phyloP scores from a whole-genome alignment of 2,329 filamentous ascomycete species.

The Alternaria arbusti region DNA sequence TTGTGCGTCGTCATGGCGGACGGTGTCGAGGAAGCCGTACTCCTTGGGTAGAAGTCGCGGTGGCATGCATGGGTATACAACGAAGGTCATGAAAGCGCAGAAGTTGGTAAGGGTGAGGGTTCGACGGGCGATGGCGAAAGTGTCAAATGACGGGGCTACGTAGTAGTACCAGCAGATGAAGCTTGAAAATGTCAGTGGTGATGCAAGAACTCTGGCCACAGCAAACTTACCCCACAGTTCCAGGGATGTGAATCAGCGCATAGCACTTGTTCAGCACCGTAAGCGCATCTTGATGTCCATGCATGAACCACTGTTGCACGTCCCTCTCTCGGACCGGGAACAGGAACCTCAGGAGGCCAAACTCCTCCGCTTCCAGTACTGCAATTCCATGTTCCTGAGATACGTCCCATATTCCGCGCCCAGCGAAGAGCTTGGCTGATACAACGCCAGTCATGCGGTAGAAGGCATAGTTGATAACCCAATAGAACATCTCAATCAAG shows the following conservation, averaged over 20 bases:
- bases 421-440: constrained; percentile 60
- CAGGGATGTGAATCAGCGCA: constrained; percentile 66
- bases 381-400: constrained; percentile 63
- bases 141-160: constrained; percentile 58
- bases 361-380: constrained; percentile 63
- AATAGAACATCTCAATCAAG: constrained; percentile 76
- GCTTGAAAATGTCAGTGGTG: constrained; percentile 46
- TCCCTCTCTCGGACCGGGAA: constrained; percentile 61
- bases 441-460: constrained; percentile 65
- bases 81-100: constrained; percentile 59
- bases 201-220: background rate
- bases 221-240: constrained; percentile 60
- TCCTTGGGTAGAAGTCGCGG: constrained; percentile 54
- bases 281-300: constrained; percentile 59
- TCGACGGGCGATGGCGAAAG: constrained; percentile 53
- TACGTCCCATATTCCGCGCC: constrained; percentile 61
- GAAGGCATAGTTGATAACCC: constrained; percentile 69
- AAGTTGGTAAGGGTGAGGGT: constrained; percentile 61
- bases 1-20: constrained; percentile 55
- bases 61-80: constrained; percentile 62
- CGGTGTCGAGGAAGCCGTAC: constrained; percentile 56
- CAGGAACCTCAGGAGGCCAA: constrained; percentile 57
- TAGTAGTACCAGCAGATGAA: constrained; percentile 71
- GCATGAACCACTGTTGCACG: constrained; percentile 65
- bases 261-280: constrained; percentile 65